A percentile compares a stretch with the other conserved stretches of the same genome.
Conservation (phyloP, 805 yeast genomes). For the Schwanniomyces occidentalis region DNA sequence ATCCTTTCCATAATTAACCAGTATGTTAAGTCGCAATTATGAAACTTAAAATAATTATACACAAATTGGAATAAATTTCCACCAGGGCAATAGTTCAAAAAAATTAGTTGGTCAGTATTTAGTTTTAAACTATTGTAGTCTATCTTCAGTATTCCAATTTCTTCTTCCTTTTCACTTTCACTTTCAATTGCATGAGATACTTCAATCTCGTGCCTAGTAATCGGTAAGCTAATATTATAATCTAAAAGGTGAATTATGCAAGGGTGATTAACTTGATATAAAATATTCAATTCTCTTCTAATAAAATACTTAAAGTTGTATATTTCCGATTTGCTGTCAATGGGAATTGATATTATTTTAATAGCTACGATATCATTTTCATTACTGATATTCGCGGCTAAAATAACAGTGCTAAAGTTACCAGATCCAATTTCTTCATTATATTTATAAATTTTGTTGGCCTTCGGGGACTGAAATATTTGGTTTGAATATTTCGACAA, state of each 20-base stretch:
- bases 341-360: slow-evolving; percentile 55
- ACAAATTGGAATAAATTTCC: slow-evolving; percentile 78
- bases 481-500: slow-evolving; percentile 1
- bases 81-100: slow-evolving; percentile 76
- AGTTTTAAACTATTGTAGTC: slow-evolving; percentile 13
- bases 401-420: slow-evolving; percentile 63
- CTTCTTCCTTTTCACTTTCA: slow-evolving; percentile 14
- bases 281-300: slow-evolving; percentile 67
- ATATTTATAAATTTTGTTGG: slow-evolving; percentile 10
- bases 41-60: slow-evolving; percentile 33
- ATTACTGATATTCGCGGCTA: slow-evolving; percentile 37
- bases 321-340: slow-evolving; percentile 20
- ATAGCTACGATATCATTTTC: slow-evolving; percentile 54
- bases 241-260: slow-evolving; percentile 66
- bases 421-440: slow-evolving; percentile 58
- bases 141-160: slow-evolving; percentile 1
- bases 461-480: slow-evolving; percentile 6
- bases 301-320: slow-evolving; percentile 37
- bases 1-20: slow-evolving; percentile 57
- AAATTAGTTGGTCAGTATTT: slow-evolving; percentile 46
- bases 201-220: slow-evolving; percentile 24
- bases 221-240: slow-evolving; percentile 33
- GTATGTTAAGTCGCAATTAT: slow-evolving; percentile 34
- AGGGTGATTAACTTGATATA: slow-evolving; percentile 62
- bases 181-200: slow-evolving; percentile 13